phyloP scores from a whole-genome alignment of 2,329 filamentous ascomycete genomes.

The Leptographium radiaticola region DNA sequence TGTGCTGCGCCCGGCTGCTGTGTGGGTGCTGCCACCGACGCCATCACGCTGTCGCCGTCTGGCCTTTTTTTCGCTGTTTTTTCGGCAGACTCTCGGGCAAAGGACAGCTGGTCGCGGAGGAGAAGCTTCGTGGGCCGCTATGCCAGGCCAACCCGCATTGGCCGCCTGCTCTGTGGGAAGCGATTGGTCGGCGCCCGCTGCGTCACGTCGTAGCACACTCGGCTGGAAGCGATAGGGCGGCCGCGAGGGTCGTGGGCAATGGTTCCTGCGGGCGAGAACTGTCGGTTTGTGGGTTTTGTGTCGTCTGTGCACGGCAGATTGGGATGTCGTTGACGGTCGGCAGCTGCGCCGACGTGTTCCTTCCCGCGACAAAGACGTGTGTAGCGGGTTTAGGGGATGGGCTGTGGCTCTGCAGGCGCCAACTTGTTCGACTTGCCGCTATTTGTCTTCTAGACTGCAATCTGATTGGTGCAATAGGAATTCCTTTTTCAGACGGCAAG shows the following conservation, averaged over 20 bases:
- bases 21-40: slow-evolving; percentile 4
- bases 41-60: slow-evolving; percentile 7
- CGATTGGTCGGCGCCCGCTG: neutral
- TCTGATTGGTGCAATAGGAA: too few relatives aligned
- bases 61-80: neutral
- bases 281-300: too few relatives aligned
- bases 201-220: neutral
- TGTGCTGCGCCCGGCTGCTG: slow-evolving; percentile 2
- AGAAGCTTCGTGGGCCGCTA: neutral
- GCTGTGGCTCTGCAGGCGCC: too few relatives aligned
- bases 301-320: too few relatives aligned
- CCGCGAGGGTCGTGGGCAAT: neutral
- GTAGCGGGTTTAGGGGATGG: neutral
- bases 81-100: neutral
- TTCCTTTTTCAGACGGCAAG: too few relatives aligned
- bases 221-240: neutral
- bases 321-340: neutral
- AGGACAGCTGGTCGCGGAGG: neutral
- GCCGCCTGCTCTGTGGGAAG: neutral
- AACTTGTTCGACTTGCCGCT: too few relatives aligned
- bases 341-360: neutral
- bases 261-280: neutral
- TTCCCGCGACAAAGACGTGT: neutral
- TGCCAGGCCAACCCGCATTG: slow-evolving; percentile 1
- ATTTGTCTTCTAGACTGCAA: too few relatives aligned